Conservation (phyloP, 2,329 filamentous ascomycete genomes). For the Amauroascus verrucosus region DNA sequence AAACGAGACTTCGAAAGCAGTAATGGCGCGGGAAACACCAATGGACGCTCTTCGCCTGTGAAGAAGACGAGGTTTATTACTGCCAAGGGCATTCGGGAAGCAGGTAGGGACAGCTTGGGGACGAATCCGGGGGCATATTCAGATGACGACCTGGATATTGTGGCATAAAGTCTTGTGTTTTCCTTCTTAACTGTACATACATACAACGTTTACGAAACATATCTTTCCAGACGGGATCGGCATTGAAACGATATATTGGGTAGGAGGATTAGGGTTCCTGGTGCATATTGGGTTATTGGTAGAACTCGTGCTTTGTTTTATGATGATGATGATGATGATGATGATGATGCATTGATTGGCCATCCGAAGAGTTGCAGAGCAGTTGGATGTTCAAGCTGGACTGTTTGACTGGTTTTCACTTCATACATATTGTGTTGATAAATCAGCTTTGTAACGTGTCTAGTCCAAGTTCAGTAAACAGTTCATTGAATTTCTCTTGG, state of each 20-base stretch:
- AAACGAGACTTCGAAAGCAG: conserved; percentile 31
- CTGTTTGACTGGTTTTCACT: too few relatives aligned
- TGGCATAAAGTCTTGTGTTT: conserved; percentile 19
- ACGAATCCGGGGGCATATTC: conserved; percentile 36
- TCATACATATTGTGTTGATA: too few relatives aligned
- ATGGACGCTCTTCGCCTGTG: conserved; percentile 25
- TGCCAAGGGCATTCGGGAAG: conserved; percentile 65
- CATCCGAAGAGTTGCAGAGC: neutral
- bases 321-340: conserved; percentile 1
- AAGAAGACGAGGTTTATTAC: conserved; percentile 73
- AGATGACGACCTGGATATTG: conserved; percentile 44
- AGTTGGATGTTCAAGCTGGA: too few relatives aligned
- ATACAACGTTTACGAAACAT: neutral
- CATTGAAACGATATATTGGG: neutral
- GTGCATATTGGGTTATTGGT: conserved; percentile 6
- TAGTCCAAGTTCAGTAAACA: too few relatives aligned
- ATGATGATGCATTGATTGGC: conserved; percentile 1
- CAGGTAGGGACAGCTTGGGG: conserved; percentile 62
- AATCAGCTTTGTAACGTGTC: too few relatives aligned
- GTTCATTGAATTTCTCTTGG: too few relatives aligned
- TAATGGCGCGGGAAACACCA: conserved; percentile 20
- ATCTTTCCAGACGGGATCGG: neutral
- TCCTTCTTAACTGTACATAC: neutral
- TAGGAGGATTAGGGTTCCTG: neutral
- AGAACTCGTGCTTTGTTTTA: neutral